These are phyloP conservation scores for Sporothrix dimorphospora DNA, from an alignment of 2,329 filamentous ascomycete genomes.

Conservation along the genomic window DNA sequence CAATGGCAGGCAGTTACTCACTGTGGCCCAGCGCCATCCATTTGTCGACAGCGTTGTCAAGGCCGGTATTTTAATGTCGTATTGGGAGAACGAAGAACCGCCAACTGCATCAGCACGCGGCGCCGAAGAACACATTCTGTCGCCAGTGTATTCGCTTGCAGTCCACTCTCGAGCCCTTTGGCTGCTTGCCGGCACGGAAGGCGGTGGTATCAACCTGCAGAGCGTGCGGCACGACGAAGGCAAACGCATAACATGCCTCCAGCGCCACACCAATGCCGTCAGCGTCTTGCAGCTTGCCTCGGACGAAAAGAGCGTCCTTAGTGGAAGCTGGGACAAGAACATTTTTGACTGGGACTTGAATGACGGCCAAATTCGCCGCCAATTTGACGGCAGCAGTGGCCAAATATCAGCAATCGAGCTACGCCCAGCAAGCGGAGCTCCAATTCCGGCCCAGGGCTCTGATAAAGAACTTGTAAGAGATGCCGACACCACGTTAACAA, in stretches of 20 bases:
- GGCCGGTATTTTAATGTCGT: constrained; percentile 89
- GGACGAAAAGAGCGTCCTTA: constrained; percentile 85
- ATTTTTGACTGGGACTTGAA: constrained; percentile 95
- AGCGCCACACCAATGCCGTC: constrained; percentile 87
- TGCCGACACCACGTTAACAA: constrained; percentile 73
- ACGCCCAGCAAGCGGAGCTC: constrained; percentile 73
- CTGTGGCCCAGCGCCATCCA: constrained; percentile 92
- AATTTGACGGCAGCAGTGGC: constrained; percentile 74
- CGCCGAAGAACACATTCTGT: constrained; percentile 67
- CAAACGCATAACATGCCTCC: constrained; percentile 79
- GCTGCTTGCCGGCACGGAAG: constrained; percentile 88
- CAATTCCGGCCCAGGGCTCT: constrained; percentile 71
- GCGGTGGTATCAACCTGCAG: constrained; percentile 89
- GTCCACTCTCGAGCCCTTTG: constrained; percentile 88
- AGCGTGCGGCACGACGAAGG: constrained; percentile 94
- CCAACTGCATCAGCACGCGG: constrained; percentile 45
- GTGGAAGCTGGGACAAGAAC: constrained; percentile 95
- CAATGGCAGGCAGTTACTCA: constrained; percentile 90
- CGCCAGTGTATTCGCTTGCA: constrained; percentile 91
- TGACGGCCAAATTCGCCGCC: constrained; percentile 73
- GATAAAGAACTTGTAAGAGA: constrained; percentile 60
- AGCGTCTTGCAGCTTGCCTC: constrained; percentile 80
- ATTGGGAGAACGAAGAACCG: constrained; percentile 97
- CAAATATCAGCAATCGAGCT: constrained; percentile 90
- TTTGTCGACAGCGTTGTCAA: constrained; percentile 98